Evolutionary conservation across 129 eudicot species (phyloP).

Genomic region (Cynara cardunculus): DNA sequence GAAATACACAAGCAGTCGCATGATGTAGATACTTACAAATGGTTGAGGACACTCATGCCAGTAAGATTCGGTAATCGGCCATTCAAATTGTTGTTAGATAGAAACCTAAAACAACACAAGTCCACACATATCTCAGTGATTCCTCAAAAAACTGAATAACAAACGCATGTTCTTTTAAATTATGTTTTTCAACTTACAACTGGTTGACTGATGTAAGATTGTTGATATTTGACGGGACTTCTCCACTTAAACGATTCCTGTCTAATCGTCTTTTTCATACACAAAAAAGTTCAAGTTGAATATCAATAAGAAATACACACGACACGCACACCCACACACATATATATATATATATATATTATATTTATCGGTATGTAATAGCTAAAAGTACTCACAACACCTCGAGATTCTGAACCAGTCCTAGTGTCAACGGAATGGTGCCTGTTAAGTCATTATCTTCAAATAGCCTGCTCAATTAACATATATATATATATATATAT

Average conservation of each 20-base stretch:
- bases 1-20: not conserved
- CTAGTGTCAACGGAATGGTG: constrained; percentile 59
- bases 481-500: too few relatives aligned
- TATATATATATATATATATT: not conserved
- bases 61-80: constrained; percentile 73
- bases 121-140: not conserved
- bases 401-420: constrained; percentile 57
- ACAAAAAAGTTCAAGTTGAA: not conserved
- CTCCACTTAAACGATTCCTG: constrained; percentile 55
- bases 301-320: not conserved
- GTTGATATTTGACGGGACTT: constrained; percentile 65
- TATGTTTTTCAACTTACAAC: constrained; percentile 56
- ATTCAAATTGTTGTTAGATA: constrained; percentile 61
- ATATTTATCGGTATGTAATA: constrained; percentile 5
- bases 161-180: not conserved
- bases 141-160: not conserved
- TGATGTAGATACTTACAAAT: constrained; percentile 52
- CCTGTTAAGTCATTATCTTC: constrained; percentile 72
- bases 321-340: not conserved
- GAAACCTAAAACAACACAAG: constrained; percentile 41
- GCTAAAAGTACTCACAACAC: constrained; percentile 63
- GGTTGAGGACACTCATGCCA: constrained; percentile 56
- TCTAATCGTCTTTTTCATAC: constrained; percentile 62
- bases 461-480: constrained; percentile 60
- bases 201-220: constrained; percentile 52